Evolutionary conservation across 176 grass and related monocot species (phyloP).

Genomic region (Saccharum spontaneum): DNA sequence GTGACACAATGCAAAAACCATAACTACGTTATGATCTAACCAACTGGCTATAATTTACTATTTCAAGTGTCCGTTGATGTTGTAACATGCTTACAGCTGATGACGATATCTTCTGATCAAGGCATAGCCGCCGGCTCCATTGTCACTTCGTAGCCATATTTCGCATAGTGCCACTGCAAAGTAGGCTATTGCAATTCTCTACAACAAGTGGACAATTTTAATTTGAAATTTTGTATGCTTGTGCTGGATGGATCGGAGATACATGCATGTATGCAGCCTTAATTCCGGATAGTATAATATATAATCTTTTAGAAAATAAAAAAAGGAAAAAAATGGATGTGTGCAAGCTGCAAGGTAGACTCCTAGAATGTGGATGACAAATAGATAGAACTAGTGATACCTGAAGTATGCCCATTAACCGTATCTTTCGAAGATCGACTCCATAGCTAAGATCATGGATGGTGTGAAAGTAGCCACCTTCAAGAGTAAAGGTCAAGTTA

Average conservation of each 20-base stretch:
- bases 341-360: too few species aligned
- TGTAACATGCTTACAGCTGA: slow-evolving; percentile 61
- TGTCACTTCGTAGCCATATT: slow-evolving; percentile 55
- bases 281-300: too few species aligned
- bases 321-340: neutral
- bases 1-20: neutral
- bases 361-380: neutral
- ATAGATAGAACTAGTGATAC: slow-evolving; percentile 12
- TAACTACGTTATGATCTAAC: neutral
- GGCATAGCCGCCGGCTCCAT: slow-evolving; percentile 29
- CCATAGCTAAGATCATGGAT: slow-evolving; percentile 57
- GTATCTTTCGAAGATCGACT: slow-evolving; percentile 58
- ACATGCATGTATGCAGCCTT: too few species aligned
- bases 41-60: neutral
- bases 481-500: neutral
- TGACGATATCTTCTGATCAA: slow-evolving; percentile 56
- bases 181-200: slow-evolving; percentile 83
- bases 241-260: too few species aligned
- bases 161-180: slow-evolving; percentile 67
- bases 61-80: neutral
- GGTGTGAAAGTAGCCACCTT: slow-evolving; percentile 81
- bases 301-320: too few species aligned
- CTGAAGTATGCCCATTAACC: slow-evolving; percentile 81
- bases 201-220: neutral
- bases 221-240: neutral